These are phyloP conservation scores for Leucocoprinus sp. DNA, from an alignment of 768 basidiomycete species.

Conservation along the genomic window DNA sequence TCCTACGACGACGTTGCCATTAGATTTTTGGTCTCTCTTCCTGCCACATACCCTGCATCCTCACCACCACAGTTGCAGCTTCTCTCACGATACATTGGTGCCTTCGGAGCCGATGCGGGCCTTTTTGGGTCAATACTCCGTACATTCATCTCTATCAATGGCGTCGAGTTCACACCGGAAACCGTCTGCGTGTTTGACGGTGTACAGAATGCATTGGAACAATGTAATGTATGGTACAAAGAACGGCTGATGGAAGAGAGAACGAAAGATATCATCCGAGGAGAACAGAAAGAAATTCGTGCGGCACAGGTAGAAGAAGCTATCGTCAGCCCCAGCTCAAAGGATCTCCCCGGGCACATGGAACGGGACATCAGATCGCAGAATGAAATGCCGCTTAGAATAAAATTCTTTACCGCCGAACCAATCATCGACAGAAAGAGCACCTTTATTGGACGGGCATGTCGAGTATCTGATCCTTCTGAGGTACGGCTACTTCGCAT, in stretches of 20 bases:
- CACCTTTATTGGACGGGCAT: slow-evolving; percentile 79
- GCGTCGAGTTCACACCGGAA: slow-evolving; percentile 70
- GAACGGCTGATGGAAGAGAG: slow-evolving; percentile 51
- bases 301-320: neutral
- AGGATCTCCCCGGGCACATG: slow-evolving; percentile 8
- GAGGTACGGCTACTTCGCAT: slow-evolving; percentile 38
- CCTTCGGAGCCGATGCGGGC: slow-evolving; percentile 63
- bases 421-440: slow-evolving; percentile 84
- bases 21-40: slow-evolving; percentile 50
- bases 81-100: slow-evolving; percentile 75
- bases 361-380: slow-evolving; percentile 8
- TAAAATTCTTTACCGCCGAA: slow-evolving; percentile 65
- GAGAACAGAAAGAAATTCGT: slow-evolving; percentile 32
- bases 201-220: slow-evolving; percentile 64
- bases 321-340: neutral
- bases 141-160: slow-evolving; percentile 71
- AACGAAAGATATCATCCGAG: slow-evolving; percentile 46
- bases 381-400: slow-evolving; percentile 39
- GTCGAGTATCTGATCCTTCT: slow-evolving; percentile 66
- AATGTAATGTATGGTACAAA: slow-evolving; percentile 62
- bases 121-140: slow-evolving; percentile 74
- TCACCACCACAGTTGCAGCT: slow-evolving; percentile 79
- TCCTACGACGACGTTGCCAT: slow-evolving; percentile 45
- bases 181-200: slow-evolving; percentile 84
- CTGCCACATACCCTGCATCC: slow-evolving; percentile 52